phyloP scores from a whole-genome alignment of 2,329 filamentous ascomycete species.

The Arthrobotrys entomopaga region DNA sequence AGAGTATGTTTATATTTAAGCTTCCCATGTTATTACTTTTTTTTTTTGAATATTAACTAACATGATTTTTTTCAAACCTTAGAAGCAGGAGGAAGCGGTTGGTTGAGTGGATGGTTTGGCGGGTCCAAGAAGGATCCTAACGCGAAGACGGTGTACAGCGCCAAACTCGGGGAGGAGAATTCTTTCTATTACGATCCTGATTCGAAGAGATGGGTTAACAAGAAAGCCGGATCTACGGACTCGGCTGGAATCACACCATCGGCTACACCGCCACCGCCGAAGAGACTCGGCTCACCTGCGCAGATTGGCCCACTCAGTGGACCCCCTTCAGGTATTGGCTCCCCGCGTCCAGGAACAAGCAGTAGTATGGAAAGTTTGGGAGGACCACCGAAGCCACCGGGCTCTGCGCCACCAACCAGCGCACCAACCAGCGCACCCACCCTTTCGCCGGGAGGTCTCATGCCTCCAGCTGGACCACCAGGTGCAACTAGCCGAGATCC shows the following conservation, averaged over 20 bases:
- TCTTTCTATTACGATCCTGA: conserved; percentile 94
- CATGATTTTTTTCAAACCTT: conserved; percentile 54
- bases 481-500: conserved; percentile 61
- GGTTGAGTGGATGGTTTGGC: conserved; percentile 82
- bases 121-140: conserved; percentile 70
- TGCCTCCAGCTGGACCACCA: conserved; percentile 60
- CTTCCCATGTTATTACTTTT: conserved; percentile 58
- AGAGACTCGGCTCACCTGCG: conserved; percentile 61
- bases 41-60: conserved; percentile 62
- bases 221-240: conserved; percentile 79
- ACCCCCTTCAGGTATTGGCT: conserved; percentile 24
- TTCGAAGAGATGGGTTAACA: conserved; percentile 98
- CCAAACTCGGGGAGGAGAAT: conserved; percentile 92
- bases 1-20: conserved; percentile 65
- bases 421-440: conserved; percentile 22
- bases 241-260: conserved; percentile 66
- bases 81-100: conserved; percentile 65
- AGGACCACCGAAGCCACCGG: conserved; percentile 31
- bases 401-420: conserved; percentile 36
- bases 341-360: conserved; percentile 33
- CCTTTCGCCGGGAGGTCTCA: conserved; percentile 56
- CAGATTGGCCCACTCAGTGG: conserved; percentile 52
- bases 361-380: conserved; percentile 33
- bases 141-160: conserved; percentile 74
- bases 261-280: conserved; percentile 82